Percentiles rank a stretch among this genome's conserved stretches.
Conservation (phyloP, 2,329 filamentous ascomycete genomes). For the Sporothrix phasma region DNA sequence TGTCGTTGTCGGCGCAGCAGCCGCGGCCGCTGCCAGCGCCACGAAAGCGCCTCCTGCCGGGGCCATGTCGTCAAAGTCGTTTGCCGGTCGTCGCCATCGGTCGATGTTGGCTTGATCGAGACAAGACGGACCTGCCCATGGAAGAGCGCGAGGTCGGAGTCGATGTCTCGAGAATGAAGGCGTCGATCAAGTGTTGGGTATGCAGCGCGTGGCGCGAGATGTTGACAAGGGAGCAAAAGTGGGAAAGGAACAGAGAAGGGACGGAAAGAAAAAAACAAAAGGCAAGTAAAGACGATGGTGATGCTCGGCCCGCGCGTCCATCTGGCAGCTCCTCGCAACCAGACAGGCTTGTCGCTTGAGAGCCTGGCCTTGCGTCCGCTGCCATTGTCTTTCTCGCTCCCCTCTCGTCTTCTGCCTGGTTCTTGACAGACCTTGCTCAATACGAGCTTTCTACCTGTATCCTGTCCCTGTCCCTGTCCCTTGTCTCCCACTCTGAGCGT, state of each 20-base stretch:
- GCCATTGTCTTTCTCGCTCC: too few relatives aligned
- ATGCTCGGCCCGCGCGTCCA: not conserved
- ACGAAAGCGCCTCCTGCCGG: not conserved
- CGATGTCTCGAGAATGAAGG: too few relatives aligned
- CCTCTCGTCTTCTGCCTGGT: too few relatives aligned
- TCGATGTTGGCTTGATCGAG: not conserved
- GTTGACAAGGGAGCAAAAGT: too few relatives aligned
- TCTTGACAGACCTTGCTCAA: not conserved
- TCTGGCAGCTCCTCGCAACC: not conserved
- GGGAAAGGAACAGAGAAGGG: not conserved
- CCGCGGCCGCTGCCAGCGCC: not conserved
- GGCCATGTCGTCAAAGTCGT: not conserved
- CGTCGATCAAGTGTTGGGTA: too few relatives aligned
- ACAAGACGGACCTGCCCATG: not conserved
- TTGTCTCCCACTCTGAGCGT: too few relatives aligned
- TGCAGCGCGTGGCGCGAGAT: too few relatives aligned
- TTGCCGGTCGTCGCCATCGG: not conserved
- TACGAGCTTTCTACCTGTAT: conserved; percentile 8
- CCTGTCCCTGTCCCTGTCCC: too few relatives aligned
- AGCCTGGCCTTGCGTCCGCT: too few relatives aligned
- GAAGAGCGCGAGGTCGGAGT: too few relatives aligned
- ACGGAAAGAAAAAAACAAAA: not conserved
- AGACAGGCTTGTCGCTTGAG: not conserved
- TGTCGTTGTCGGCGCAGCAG: not conserved
- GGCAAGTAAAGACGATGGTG: not conserved